Base-by-base conservation (phyloP, 352 stramenopile genomes). In the Chloridella minuta region DNA sequence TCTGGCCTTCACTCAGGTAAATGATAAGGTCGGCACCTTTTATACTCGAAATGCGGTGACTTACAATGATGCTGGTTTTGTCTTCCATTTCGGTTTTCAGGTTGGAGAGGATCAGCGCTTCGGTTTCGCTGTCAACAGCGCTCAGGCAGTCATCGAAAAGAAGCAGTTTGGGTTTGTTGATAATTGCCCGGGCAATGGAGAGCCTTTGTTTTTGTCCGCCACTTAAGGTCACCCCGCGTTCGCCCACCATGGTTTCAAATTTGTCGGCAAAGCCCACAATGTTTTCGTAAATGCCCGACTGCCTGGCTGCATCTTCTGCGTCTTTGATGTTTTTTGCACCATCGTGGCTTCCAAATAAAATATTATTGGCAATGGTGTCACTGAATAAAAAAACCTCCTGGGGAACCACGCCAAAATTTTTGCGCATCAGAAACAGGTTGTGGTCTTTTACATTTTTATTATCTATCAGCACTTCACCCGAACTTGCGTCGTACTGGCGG, bases 161-260 rank as follows among this genome's bases (percentile, higher is more conserved):
- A 30, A 97, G 89, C 22, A n/a, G n/a, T n/a, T n/a, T n/a, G 16
- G 92, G 93, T 85, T 95, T 93, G 80, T 93, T 92, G 66, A 98
- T 88, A 51, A 97, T 90, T 0, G 93, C 93, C 27, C 94, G 90
- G 3, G 94, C 93, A 86, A 98, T 97, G 2, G 92, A 92, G 87
- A 97, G 93, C 16, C 94, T 89, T 88, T 97, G 94, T 87, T 97
- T 97, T 90, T 98, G 94, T 2, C 95, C 95, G 49, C 94, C 95
- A 2, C 91, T 96, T 4, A 98, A 89, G 80, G 94, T 91, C 2
- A 90, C 89, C 4, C 93, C 93, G 22, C 91, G 88, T 86, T 97
- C 93, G 30, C 93, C 93, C 21, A 97, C 92, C 24, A 92, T 88
- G 0, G 94, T 97, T 25, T 92, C 90, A 85, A 94, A 91, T 18